Conservation (phyloP, 1,284 basidiomycete species). For the Vanrija humicola region DNA sequence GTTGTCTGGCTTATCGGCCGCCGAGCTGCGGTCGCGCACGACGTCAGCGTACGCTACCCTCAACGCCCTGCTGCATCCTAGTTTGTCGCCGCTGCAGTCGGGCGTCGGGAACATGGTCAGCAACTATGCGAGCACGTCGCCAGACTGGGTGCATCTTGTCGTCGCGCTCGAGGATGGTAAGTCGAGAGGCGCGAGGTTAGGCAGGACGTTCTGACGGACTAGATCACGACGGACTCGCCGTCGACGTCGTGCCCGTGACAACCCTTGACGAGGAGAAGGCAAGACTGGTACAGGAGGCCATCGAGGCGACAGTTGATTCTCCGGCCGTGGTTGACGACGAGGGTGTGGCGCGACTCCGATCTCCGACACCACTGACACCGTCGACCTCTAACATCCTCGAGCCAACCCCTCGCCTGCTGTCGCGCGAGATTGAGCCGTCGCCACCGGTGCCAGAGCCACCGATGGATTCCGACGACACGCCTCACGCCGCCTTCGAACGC, state of each 20-base stretch:
- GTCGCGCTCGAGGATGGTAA: constrained; percentile 15
- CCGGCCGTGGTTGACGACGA: not conserved
- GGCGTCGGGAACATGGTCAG: constrained; percentile 23
- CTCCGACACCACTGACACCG: not conserved
- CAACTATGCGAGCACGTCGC: constrained; percentile 12
- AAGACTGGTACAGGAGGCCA: not conserved
- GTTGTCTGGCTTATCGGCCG: constrained; percentile 15
- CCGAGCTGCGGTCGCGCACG: constrained; percentile 16
- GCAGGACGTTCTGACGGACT: constrained; percentile 1
- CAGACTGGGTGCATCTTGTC: constrained; percentile 30
- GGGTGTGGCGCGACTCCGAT: not conserved
- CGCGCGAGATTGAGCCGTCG: not conserved
- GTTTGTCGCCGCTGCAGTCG: constrained; percentile 11
- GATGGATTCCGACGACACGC: not conserved
- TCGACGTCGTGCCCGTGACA: constrained; percentile 8
- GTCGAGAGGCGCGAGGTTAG: not conserved
- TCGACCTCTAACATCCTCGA: not conserved
- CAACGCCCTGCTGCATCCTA: constrained; percentile 27
- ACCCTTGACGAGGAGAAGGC: constrained; percentile 7
- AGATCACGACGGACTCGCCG: constrained; percentile 4
- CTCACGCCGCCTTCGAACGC: not conserved
- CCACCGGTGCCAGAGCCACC: not conserved
- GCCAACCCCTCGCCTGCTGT: constrained; percentile 4
- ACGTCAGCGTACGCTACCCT: constrained; percentile 24
- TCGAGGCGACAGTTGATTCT: too few relatives aligned